Base-by-base conservation (phyloP, 2,329 filamentous ascomycete species). In the Zasmidium cellare region DNA sequence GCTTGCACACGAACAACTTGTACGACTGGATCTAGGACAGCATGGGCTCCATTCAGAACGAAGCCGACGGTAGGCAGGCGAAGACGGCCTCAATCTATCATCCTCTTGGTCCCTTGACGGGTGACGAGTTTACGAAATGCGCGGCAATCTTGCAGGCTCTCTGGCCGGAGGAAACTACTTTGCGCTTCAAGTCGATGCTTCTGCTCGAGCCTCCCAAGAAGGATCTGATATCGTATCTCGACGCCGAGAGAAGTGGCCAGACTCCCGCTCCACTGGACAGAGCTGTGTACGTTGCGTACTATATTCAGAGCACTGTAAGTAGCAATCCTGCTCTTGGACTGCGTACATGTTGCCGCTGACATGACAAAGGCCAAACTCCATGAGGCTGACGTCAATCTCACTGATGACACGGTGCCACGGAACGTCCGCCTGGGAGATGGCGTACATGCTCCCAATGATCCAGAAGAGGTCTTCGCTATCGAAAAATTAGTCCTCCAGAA, bases 141-240 rank as follows among this genome's bases (percentile, higher is more conserved):
- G 76, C 80, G 5, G 65, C 71, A 1, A 72, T 86, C 25, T 75
- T 88, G 60, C 79, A 74, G 57, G 70, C 72, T 48, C 75, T 78
- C 55, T 87, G 85, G 82, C 85, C 84, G 0, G 72, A 75, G 12
- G 76, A 78, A 22, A 82, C 80, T 2, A 76, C 82, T 31, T 69
- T 87, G 46, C 82, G 86, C 52, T 86, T 85, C 79, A 90, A 90
- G 75, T 82, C 82, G 64, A 82, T 91, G 51, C 89, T 68, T 3
- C 63, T 74, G 6, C 63, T 71, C 38, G 72, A 74, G 57, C 72
- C 72, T 3, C 58, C 67, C 1, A 74, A 74, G 53, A 66, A 63
- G 5, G 69, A 72, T 23, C 58, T 66, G n/a, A 49, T 72, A 1
- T 65, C 68, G 20, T 74, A 69, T 45, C 58, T 74, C 12, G 67